Percentiles rank a stretch among this genome's conserved stretches.
phyloP scores from a whole-genome alignment of 164 flowering plant genomes.

The Houttuynia cordata region DNA sequence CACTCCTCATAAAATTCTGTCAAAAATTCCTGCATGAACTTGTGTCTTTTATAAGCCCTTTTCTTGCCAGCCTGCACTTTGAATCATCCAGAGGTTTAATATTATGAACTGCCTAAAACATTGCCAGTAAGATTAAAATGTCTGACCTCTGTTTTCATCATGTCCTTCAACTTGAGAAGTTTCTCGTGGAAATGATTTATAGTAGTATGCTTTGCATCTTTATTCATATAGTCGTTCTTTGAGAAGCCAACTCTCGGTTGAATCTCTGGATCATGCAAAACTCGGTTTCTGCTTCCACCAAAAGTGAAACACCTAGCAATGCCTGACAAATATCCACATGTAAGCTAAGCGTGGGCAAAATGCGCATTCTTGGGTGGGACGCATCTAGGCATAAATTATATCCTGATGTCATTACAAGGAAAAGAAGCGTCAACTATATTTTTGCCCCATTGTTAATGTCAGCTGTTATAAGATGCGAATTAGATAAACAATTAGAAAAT shows the following conservation, averaged over 20 bases:
- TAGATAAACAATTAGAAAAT: too few relatives aligned
- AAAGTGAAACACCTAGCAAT: constrained; percentile 95
- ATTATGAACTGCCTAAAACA: too few relatives aligned
- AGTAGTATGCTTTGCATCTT: constrained; percentile 62
- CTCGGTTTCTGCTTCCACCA: constrained; percentile 76
- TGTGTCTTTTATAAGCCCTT: constrained; percentile 84
- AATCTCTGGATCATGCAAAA: constrained; percentile 64
- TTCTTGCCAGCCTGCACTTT: constrained; percentile 65
- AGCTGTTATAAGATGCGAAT: too few relatives aligned
- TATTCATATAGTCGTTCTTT: constrained; percentile 71
- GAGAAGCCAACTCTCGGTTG: constrained; percentile 50
- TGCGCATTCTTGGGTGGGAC: too few relatives aligned
- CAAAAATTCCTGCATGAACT: constrained; percentile 73
- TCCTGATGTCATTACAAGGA: too few relatives aligned
- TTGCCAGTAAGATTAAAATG: neutral
- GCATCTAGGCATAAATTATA: too few relatives aligned
- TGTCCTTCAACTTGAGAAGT: constrained; percentile 69
- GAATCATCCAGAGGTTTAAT: neutral
- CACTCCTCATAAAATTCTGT: constrained; percentile 75
- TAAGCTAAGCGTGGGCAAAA: too few relatives aligned
- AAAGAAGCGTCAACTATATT: too few relatives aligned
- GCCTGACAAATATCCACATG: constrained; percentile 26
- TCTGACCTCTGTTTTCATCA: constrained; percentile 81
- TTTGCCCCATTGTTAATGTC: too few relatives aligned
- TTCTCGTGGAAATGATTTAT: constrained; percentile 90